A percentile compares a stretch with the other conserved stretches of the same genome.
Evolutionary conservation across 2,329 filamentous ascomycete genomes (phyloP).

Genomic region (Fusarium guadeloupense): DNA sequence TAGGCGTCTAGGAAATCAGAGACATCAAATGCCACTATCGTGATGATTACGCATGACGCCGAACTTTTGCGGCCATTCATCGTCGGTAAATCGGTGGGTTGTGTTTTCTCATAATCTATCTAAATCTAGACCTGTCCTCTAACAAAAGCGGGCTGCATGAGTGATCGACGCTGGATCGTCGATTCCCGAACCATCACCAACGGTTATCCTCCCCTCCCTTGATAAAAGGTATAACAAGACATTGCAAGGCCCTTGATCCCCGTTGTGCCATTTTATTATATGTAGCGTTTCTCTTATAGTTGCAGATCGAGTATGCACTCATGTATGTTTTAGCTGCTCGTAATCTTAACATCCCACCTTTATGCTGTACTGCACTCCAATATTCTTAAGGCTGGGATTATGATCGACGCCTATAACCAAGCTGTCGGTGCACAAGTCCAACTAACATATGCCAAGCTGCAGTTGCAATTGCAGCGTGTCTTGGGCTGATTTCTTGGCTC

Average conservation of each 20-base stretch:
- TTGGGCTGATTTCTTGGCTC: neutral
- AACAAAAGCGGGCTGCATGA: slow-evolving; percentile 21
- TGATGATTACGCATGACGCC: neutral
- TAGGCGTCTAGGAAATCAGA: neutral
- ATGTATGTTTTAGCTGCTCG: neutral
- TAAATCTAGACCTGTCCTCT: neutral
- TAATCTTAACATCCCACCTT: neutral
- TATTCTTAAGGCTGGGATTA: slow-evolving; percentile 4
- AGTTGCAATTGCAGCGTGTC: too few species aligned
- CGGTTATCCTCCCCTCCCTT: slow-evolving; percentile 10
- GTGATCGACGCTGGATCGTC: slow-evolving; percentile 35
- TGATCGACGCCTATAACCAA: slow-evolving; percentile 13
- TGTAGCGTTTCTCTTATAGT: neutral
- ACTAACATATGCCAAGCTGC: neutral
- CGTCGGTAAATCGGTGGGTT: neutral
- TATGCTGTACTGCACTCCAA: neutral
- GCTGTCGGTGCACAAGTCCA: slow-evolving; percentile 7
- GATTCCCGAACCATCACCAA: slow-evolving; percentile 33
- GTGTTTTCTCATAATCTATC: neutral
- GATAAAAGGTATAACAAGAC: slow-evolving; percentile 1
- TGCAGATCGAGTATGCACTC: neutral
- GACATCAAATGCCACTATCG: slow-evolving; percentile 1
- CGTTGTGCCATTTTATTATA: neutral
- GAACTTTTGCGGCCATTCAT: slow-evolving; percentile 1
- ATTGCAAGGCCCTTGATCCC: neutral